Base-by-base conservation (phyloP, 2,329 filamentous ascomycete species). In the Rhinocladiella mackenziei region DNA sequence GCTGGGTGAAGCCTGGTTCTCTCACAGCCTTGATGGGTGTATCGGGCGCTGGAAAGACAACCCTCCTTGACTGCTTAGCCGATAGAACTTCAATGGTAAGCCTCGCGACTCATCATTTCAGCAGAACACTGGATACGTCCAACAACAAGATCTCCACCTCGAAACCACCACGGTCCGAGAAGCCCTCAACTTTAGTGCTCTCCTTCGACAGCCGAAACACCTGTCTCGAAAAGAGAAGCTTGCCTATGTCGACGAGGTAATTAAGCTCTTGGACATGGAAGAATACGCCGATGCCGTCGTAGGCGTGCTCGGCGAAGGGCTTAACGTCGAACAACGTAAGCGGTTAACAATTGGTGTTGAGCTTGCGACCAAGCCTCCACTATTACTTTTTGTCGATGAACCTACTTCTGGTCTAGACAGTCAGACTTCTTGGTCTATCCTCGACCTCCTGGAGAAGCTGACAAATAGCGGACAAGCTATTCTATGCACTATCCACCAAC, bases 321-420 rank as follows among this genome's bases (percentile, higher is more conserved):
- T 78, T 18, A 77, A 77, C 38, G 73, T 77, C 13, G 79, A 82
- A 60, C 78, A 83, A 62, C 72, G 79, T 15, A 82, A 82, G 62
- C 84, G 87, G 58, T 75, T 96, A 7, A 96, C 89, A 0, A 95
- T 96, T 52, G 91, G 88, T 65, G 89, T 97, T 11, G 91, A 97
- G 63, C 77, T 86, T 1, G 81, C 81, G 4, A 81, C 82, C 0
- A 78, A 83, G 57, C 82, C 82, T 0, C 76, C 74, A 17, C 70
- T 85, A 0, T 66, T 85, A 1, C 71, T 86, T 25, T 86, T 86
- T 67, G 62, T 86, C 9, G 82, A 86, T 56, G 89, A 96, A 63
- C 78, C 78, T 3, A 73, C 71, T 61, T 65, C 72, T 18, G 81
- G 81, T 35, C 73, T 85, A 3, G 81, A 84, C 58, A 75, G 72